Conservation (phyloP, 208 protist species). For the Leptomonas pyrrhocoris region DNA sequence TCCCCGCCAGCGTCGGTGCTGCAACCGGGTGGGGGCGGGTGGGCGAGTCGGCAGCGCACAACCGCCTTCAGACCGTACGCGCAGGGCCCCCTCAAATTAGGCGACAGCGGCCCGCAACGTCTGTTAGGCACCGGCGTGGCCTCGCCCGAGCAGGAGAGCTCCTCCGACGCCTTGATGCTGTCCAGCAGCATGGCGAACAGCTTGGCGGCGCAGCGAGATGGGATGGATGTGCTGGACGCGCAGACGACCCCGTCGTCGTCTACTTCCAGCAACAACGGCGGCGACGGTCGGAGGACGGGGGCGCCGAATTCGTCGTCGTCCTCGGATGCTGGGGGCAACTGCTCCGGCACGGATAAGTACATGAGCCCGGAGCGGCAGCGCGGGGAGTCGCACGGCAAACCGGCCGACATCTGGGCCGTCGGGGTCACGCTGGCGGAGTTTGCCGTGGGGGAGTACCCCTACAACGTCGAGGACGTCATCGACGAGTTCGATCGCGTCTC, state of each 20-base stretch:
- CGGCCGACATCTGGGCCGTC: slow-evolving; percentile 89
- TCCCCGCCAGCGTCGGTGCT: slow-evolving; percentile 19
- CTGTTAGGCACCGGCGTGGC: neutral
- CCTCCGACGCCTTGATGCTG: slow-evolving; percentile 9
- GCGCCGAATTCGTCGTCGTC: slow-evolving; percentile 15
- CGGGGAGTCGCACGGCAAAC: slow-evolving; percentile 75
- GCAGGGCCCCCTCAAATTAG: neutral
- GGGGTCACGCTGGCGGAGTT: slow-evolving; percentile 90
- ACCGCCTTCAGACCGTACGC: slow-evolving; percentile 14
- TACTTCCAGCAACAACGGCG: neutral
- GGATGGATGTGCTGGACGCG: slow-evolving; percentile 35
- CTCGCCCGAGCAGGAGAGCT: slow-evolving; percentile 16
- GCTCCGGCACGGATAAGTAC: slow-evolving; percentile 88
- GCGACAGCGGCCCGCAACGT: neutral
- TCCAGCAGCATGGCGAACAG: slow-evolving; percentile 23
- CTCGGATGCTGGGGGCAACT: slow-evolving; percentile 28
- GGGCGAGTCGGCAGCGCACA: neutral
- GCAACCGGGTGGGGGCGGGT: slow-evolving; percentile 5
- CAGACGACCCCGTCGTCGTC: slow-evolving; percentile 33
- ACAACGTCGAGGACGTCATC: slow-evolving; percentile 53
- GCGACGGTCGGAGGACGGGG: neutral
- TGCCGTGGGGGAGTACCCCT: slow-evolving; percentile 82
- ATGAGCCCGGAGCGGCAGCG: slow-evolving; percentile 90
- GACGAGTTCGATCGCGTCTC: slow-evolving; percentile 75
- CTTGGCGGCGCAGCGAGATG: slow-evolving; percentile 28